phyloP scores from a whole-genome alignment of 495 filamentous ascomycete genomes.

The Xylaria telfairii region DNA sequence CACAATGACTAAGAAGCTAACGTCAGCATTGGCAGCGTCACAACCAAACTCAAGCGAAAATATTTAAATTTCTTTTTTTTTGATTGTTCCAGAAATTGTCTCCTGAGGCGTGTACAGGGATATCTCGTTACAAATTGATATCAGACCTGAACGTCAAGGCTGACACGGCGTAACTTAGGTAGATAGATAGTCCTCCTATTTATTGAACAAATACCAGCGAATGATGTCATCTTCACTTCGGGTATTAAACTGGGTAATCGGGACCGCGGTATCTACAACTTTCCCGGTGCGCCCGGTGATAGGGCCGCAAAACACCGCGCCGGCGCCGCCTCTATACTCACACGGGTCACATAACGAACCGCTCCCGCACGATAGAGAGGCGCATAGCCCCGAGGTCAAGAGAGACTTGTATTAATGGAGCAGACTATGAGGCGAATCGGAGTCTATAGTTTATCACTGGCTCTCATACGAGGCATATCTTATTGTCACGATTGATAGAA shows the following conservation, averaged over 20 bases:
- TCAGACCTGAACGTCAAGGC: neutral
- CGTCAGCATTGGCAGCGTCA: neutral
- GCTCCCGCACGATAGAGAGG: neutral
- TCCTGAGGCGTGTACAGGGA: neutral
- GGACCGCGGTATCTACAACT: neutral
- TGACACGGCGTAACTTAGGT: too few relatives aligned
- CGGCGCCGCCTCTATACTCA: neutral
- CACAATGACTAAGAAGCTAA: conserved; percentile 13
- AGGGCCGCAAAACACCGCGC: neutral
- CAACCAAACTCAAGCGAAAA: neutral
- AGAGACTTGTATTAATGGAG: too few relatives aligned
- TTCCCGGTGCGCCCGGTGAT: neutral
- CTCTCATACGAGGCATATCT: too few relatives aligned
- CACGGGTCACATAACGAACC: neutral
- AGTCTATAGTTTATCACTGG: too few relatives aligned
- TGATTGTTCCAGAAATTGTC: neutral
- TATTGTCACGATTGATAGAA: too few relatives aligned
- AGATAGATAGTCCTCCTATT: neutral
- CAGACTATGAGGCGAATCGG: too few relatives aligned
- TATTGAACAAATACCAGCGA: neutral
- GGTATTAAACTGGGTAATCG: neutral
- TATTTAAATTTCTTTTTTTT: neutral
- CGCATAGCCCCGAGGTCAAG: too few relatives aligned
- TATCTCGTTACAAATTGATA: neutral
- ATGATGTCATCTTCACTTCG: neutral